Evolutionary conservation across 2,329 filamentous ascomycete genomes (phyloP).

Genomic region (Pyrenophora graminea): DNA sequence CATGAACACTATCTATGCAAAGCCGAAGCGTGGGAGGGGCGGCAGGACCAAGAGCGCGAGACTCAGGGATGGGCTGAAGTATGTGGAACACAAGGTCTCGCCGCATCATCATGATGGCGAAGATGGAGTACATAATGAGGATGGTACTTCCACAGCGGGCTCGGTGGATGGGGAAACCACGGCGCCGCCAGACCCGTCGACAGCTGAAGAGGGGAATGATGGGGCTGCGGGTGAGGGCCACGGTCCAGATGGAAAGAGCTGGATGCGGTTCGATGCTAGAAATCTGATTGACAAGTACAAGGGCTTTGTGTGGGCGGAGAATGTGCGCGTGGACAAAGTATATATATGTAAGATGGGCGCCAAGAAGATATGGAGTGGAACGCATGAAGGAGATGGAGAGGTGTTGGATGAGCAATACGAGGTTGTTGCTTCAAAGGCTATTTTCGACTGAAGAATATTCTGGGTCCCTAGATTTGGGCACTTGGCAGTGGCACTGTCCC

Average conservation of each 20-base stretch:
- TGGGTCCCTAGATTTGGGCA: too few relatives aligned
- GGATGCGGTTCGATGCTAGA: conserved; percentile 50
- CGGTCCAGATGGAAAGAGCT: conserved; percentile 28
- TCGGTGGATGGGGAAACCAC: conserved; percentile 5
- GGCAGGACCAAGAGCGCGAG: conserved; percentile 16
- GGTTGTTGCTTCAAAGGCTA: conserved; percentile 48
- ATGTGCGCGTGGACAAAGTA: conserved; percentile 69
- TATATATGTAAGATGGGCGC: conserved; percentile 89
- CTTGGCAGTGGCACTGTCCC: too few relatives aligned
- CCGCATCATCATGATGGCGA: conserved; percentile 1
- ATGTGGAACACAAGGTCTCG: conserved; percentile 1
- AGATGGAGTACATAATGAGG: neutral
- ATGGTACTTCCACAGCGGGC: conserved; percentile 9
- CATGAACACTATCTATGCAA: conserved; percentile 81
- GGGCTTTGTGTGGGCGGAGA: conserved; percentile 71
- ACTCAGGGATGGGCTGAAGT: conserved; percentile 1
- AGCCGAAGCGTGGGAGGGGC: conserved; percentile 44
- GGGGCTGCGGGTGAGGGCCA: conserved; percentile 6
- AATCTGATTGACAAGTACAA: conserved; percentile 59
- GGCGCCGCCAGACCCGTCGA: neutral
- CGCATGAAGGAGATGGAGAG: conserved; percentile 49
- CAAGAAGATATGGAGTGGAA: conserved; percentile 59
- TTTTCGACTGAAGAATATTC: conserved; percentile 8
- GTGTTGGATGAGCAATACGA: conserved; percentile 58
- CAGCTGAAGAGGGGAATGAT: too few relatives aligned